Evolutionary conservation across 805 yeast genomes (phyloP).

Genomic region (Lipomyces chichibuensis): DNA sequence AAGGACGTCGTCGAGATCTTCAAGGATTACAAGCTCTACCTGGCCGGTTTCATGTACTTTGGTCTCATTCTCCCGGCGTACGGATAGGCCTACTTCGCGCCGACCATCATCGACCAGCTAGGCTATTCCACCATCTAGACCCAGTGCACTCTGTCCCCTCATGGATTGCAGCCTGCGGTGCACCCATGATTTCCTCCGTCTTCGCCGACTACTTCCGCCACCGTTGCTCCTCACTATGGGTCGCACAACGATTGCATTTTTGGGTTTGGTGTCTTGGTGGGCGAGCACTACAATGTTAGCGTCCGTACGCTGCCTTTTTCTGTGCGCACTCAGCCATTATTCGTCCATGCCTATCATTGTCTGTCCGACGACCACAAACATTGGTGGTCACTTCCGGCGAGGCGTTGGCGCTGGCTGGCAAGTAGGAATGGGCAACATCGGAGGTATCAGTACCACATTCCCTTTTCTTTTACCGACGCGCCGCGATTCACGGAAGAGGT

Average conservation of each 20-base stretch:
- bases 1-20: slow-evolving; percentile 54
- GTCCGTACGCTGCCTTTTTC: slow-evolving; percentile 67
- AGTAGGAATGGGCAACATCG: slow-evolving; percentile 74
- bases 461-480: slow-evolving; percentile 57
- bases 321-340: slow-evolving; percentile 61
- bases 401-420: slow-evolving; percentile 62
- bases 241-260: slow-evolving; percentile 49
- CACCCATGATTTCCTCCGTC: slow-evolving; percentile 63
- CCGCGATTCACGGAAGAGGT: slow-evolving; percentile 66
- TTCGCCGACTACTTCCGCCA: slow-evolving; percentile 59
- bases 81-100: slow-evolving; percentile 74
- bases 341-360: slow-evolving; percentile 69
- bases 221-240: slow-evolving; percentile 41
- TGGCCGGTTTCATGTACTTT: slow-evolving; percentile 64
- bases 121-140: slow-evolving; percentile 73
- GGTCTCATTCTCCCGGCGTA: slow-evolving; percentile 72
- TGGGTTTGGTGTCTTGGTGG: slow-evolving; percentile 62
- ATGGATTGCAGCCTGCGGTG: slow-evolving; percentile 76
- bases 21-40: slow-evolving; percentile 62
- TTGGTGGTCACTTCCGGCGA: slow-evolving; percentile 64
- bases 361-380: slow-evolving; percentile 67
- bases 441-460: slow-evolving; percentile 68
- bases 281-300: slow-evolving; percentile 46
- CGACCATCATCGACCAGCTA: slow-evolving; percentile 62
- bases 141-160: slow-evolving; percentile 83